phyloP scores from a whole-genome alignment of 768 basidiomycete genomes.

The Postia placenta region DNA sequence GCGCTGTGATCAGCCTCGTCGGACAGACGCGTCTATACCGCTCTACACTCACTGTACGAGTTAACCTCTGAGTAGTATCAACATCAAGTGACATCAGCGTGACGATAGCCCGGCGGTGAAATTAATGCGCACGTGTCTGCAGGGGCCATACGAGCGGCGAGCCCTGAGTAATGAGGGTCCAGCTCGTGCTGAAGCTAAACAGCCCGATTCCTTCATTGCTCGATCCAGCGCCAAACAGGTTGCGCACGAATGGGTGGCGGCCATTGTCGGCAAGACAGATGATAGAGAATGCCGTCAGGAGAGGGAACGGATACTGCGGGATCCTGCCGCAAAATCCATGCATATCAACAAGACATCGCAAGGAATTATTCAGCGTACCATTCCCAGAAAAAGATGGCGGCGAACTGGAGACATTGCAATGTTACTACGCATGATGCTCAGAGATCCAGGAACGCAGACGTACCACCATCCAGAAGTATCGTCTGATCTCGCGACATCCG shows the following conservation, averaged over 20 bases:
- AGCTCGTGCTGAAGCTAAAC: constrained; percentile 40
- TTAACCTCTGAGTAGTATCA: constrained; percentile 37
- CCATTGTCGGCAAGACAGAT: constrained; percentile 45
- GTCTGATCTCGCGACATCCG: too few relatives aligned
- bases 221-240: constrained; percentile 38
- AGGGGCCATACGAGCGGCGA: constrained; percentile 50
- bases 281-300: constrained; percentile 43
- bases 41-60: constrained; percentile 34
- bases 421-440: not conserved
- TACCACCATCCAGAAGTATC: constrained; percentile 52
- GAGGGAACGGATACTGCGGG: constrained; percentile 33
- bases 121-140: constrained; percentile 45
- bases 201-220: constrained; percentile 48
- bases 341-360: not conserved
- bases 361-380: constrained; percentile 15
- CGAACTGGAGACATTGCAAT: constrained; percentile 23
- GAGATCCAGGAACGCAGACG: constrained; percentile 9
- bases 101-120: constrained; percentile 13
- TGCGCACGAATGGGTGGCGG: constrained; percentile 33
- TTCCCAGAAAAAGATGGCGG: constrained; percentile 44
- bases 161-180: constrained; percentile 52
- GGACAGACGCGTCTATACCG: too few relatives aligned
- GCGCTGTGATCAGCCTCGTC: too few relatives aligned
- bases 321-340: constrained; percentile 18
- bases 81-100: not conserved